These are phyloP conservation scores for Lyophyllum atratum DNA, from an alignment of 768 basidiomycete species.

Conservation along the genomic window DNA sequence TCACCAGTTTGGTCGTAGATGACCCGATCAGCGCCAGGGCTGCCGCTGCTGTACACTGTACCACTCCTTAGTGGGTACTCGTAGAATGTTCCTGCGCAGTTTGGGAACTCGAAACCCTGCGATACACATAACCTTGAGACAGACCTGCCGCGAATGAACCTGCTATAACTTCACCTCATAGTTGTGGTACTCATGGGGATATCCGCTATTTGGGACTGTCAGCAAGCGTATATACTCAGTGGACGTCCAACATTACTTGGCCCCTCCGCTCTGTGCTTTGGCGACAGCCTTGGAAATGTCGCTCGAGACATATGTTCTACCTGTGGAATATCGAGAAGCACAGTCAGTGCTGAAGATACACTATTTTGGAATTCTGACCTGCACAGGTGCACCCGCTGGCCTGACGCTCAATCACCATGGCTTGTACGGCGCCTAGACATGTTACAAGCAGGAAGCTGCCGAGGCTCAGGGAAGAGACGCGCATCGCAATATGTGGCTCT, in stretches of 20 bases:
- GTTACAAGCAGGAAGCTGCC: conserved; percentile 5
- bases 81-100: conserved; percentile 24
- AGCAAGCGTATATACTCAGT: background rate
- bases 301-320: conserved; percentile 14
- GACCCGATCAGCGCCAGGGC: conserved; percentile 31
- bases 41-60: conserved; percentile 23
- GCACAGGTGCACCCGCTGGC: conserved; percentile 23
- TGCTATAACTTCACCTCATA: conserved; percentile 20
- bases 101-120: conserved; percentile 27
- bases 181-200: conserved; percentile 27
- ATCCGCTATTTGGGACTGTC: conserved; percentile 15
- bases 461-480: background rate
- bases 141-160: background rate
- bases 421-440: conserved; percentile 14
- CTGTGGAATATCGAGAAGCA: background rate
- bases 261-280: conserved; percentile 21
- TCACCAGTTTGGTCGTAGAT: conserved; percentile 26
- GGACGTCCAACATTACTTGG: conserved; percentile 14
- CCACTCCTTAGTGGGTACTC: conserved; percentile 27
- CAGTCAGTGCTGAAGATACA: background rate
- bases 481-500: background rate
- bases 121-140: background rate
- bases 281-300: conserved; percentile 22
- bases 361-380: conserved; percentile 10
- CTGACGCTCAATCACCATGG: conserved; percentile 20